Evolutionary conservation across 306 rosid species (phyloP).

Genomic region (Malus fusca): DNA sequence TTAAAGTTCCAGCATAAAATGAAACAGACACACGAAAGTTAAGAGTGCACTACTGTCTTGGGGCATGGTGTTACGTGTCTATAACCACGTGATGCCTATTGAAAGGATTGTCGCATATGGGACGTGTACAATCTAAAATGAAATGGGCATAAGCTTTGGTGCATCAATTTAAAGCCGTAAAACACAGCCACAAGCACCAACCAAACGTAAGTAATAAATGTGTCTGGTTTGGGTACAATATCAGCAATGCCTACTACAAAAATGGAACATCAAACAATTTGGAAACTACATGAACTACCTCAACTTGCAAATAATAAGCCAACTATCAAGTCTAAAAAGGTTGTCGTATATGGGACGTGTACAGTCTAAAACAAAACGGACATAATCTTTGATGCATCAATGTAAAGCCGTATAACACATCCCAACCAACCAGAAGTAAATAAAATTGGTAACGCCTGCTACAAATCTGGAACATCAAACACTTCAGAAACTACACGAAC

Average conservation of each 20-base stretch:
- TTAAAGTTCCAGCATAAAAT: neutral
- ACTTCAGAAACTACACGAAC: neutral
- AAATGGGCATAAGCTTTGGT: neutral
- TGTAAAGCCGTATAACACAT: neutral
- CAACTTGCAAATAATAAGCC: neutral
- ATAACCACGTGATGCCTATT: neutral
- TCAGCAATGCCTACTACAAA: neutral
- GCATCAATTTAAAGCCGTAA: neutral
- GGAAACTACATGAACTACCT: neutral
- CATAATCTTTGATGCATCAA: neutral
- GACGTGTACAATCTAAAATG: neutral
- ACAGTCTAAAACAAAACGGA: neutral
- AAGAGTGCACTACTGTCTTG: neutral
- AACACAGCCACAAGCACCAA: neutral
- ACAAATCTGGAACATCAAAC: neutral
- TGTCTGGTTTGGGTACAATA: neutral
- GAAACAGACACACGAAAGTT: neutral
- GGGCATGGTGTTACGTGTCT: neutral
- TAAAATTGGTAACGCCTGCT: neutral
- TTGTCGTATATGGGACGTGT: neutral
- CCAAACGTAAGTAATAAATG: neutral
- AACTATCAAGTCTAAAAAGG: too few species aligned
- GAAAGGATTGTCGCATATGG: neutral
- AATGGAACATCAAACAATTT: neutral
- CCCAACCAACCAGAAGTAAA: neutral